These are phyloP conservation scores for Fusarium proliferatum DNA, from an alignment of 2,329 filamentous ascomycete species.

Conservation along the genomic window DNA sequence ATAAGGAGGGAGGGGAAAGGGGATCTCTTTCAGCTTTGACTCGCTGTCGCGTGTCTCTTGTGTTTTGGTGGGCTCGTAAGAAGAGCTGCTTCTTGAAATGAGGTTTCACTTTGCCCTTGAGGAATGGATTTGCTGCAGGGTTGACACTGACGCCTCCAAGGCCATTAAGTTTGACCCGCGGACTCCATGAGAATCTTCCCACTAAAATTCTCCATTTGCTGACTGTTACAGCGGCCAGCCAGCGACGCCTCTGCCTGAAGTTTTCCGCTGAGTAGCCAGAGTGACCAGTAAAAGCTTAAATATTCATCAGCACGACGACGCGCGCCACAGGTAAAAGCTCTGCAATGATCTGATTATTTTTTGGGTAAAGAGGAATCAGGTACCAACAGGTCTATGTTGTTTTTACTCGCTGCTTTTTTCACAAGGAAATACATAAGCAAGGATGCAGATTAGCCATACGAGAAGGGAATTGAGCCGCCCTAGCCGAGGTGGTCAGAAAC, in stretches of 20 bases:
- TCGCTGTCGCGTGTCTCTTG: not conserved
- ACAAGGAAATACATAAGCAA: not conserved
- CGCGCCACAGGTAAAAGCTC: not conserved
- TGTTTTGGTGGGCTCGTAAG: not conserved
- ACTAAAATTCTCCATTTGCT: not conserved
- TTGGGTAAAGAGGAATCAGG: not conserved
- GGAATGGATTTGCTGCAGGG: conserved; percentile 8
- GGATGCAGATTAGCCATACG: conserved; percentile 21
- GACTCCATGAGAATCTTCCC: not conserved
- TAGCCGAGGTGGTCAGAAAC: conserved; percentile 22
- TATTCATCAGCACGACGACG: not conserved
- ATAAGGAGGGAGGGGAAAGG: not conserved
- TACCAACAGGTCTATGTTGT: not conserved
- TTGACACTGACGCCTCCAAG: not conserved
- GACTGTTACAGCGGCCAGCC: not conserved
- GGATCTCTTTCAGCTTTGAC: not conserved
- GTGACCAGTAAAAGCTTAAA: not conserved
- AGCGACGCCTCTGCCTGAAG: not conserved
- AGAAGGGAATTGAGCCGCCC: conserved; percentile 19
- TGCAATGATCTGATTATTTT: not conserved
- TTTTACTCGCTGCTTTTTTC: not conserved
- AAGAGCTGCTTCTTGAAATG: not conserved
- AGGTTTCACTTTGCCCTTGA: not conserved
- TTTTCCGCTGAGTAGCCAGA: not conserved
- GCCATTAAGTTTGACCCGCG: not conserved